A percentile compares a stretch with the other conserved stretches of the same genome.
phyloP scores from a whole-genome alignment of 208 protist species.

The Balamuthia mandrillaris region DNA sequence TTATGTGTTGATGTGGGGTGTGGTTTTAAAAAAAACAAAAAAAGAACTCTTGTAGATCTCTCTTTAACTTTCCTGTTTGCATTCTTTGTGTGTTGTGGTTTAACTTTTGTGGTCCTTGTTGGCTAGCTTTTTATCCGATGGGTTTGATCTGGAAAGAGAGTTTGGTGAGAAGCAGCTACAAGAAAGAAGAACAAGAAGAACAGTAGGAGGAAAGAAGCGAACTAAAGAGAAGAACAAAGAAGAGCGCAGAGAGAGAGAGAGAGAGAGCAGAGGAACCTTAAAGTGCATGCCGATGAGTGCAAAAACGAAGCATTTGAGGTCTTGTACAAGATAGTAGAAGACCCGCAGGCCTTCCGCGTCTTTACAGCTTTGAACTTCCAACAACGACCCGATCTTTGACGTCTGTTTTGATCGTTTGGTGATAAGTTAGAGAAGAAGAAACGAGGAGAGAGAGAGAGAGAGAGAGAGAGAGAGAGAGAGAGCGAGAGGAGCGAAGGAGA shows the following conservation, averaged over 20 bases:
- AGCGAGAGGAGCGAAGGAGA: neutral
- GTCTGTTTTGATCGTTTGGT: slow-evolving; percentile 63
- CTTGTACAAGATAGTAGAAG: slow-evolving; percentile 90
- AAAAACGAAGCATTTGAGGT: slow-evolving; percentile 87
- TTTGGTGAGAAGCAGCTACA: too few relatives aligned
- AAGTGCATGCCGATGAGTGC: slow-evolving; percentile 86
- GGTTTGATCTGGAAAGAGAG: too few relatives aligned
- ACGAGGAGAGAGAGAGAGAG: neutral
- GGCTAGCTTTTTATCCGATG: too few relatives aligned
- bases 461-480: neutral
- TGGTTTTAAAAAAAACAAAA: too few relatives aligned
- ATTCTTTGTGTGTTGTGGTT: too few relatives aligned
- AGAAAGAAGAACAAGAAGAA: too few relatives aligned
- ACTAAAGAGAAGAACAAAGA: too few relatives aligned
- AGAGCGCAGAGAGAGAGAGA: neutral
- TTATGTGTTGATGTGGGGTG: too few relatives aligned
- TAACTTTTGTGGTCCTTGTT: too few relatives aligned
- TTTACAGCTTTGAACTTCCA: slow-evolving; percentile 79
- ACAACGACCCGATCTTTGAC: slow-evolving; percentile 80
- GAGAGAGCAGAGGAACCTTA: slow-evolving; percentile 64
- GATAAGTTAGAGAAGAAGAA: neutral
- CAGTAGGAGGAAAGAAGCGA: too few relatives aligned
- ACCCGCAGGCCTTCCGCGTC: slow-evolving; percentile 85
- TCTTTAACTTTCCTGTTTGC: too few relatives aligned
- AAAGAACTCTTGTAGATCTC: too few relatives aligned